A percentile compares a stretch with the other conserved stretches of the same genome.
These are phyloP conservation scores for Piper longum DNA, from an alignment of 164 flowering plant species.

Conservation along the genomic window DNA sequence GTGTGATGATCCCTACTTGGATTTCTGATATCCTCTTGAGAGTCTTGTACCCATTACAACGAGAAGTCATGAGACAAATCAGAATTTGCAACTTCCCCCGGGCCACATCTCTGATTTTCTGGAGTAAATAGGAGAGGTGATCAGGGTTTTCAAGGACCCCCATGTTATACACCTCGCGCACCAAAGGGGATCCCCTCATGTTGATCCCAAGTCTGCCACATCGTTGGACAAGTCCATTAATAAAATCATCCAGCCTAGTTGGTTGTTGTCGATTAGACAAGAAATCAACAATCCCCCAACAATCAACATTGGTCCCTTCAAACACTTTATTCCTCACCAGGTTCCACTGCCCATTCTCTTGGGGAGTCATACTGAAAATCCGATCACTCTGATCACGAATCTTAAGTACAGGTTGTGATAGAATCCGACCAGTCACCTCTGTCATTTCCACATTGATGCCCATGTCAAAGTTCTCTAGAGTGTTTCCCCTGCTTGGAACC, in stretches of 20 bases:
- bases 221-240: conserved; percentile 16
- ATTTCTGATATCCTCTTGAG: conserved; percentile 72
- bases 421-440: conserved; percentile 37
- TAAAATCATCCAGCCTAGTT: conserved; percentile 12
- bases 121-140: conserved; percentile 22
- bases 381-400: conserved; percentile 19
- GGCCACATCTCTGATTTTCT: conserved; percentile 4
- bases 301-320: conserved; percentile 31
- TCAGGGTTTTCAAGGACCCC: conserved; percentile 11
- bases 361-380: conserved; percentile 7
- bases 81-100: conserved; percentile 31
- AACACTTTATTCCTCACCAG: conserved; percentile 28
- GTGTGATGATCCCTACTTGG: conserved; percentile 53
- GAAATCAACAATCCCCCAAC: conserved; percentile 56
- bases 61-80: conserved; percentile 47
- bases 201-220: conserved; percentile 25
- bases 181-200: conserved; percentile 22
- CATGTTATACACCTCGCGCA: conserved; percentile 17
- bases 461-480: conserved; percentile 31
- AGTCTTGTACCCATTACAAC: conserved; percentile 46
- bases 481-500: conserved; percentile 18
- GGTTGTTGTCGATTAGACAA: not conserved
- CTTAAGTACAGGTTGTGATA: conserved; percentile 45
- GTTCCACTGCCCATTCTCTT: conserved; percentile 62
- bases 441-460: conserved; percentile 37